A percentile compares a stretch with the other conserved stretches of the same genome.
These are phyloP conservation scores for Myriangium duriaei DNA, from an alignment of 2,329 filamentous ascomycete genomes.

Conservation along the genomic window DNA sequence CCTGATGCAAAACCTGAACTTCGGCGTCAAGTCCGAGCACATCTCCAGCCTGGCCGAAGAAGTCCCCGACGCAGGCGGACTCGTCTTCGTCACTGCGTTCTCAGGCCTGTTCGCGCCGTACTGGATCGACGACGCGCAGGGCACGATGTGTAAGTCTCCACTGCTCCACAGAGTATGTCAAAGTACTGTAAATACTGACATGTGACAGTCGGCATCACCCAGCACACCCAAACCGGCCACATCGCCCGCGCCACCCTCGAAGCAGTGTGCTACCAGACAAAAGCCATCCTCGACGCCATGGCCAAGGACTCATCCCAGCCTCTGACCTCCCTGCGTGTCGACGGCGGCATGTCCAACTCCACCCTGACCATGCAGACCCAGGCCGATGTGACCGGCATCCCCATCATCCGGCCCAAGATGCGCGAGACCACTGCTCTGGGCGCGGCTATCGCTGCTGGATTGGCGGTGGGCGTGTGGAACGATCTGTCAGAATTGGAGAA, in stretches of 20 bases:
- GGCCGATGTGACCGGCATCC: slow-evolving; percentile 73
- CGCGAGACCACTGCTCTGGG: slow-evolving; percentile 81
- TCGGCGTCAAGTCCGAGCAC: slow-evolving; percentile 50
- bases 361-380: slow-evolving; percentile 86
- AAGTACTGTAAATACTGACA: slow-evolving; percentile 5
- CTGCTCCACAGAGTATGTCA: no score
- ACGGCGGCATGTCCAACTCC: slow-evolving; percentile 81
- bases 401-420: slow-evolving; percentile 75
- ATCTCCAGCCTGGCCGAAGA: slow-evolving; percentile 52
- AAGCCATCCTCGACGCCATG: slow-evolving; percentile 86
- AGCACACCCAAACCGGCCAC: slow-evolving; percentile 73
- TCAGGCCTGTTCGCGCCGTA: slow-evolving; percentile 85
- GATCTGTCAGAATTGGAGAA: slow-evolving; percentile 59
- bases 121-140: slow-evolving; percentile 87
- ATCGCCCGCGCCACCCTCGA: slow-evolving; percentile 83
- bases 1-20: slow-evolving; percentile 45
- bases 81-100: slow-evolving; percentile 79
- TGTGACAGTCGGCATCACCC: slow-evolving; percentile 20
- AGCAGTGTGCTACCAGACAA: slow-evolving; percentile 84
- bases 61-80: slow-evolving; percentile 66
- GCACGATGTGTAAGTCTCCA: slow-evolving; percentile 56
- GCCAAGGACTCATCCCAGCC: slow-evolving; percentile 69
- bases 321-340: slow-evolving; percentile 64
- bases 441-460: slow-evolving; percentile 78
- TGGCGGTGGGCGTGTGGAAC: slow-evolving; percentile 68